phyloP scores from a whole-genome alignment of 1,284 basidiomycete genomes.

The Neotropicomus parvogracilis region DNA sequence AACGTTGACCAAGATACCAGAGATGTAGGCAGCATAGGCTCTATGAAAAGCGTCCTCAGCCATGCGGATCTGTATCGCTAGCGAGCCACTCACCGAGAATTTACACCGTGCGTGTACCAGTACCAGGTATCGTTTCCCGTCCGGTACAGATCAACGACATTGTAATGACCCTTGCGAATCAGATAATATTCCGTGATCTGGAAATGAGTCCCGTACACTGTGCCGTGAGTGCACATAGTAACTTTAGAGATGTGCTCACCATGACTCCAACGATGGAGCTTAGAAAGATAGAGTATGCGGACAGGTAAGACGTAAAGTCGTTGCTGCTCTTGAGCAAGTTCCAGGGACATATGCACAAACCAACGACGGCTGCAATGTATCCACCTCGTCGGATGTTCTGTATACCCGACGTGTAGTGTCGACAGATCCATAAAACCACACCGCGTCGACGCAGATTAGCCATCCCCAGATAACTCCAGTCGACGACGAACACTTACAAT shows the following conservation, averaged over 20 bases:
- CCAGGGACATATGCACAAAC: conserved; percentile 78
- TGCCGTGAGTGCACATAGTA: conserved; percentile 1
- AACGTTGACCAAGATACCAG: conserved; percentile 80
- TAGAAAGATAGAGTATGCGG: conserved; percentile 79
- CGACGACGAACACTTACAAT: conserved; percentile 45
- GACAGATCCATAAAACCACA: conserved; percentile 3
- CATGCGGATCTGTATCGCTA: neutral
- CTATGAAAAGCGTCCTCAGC: conserved; percentile 32
- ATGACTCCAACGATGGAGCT: conserved; percentile 83
- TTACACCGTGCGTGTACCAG: conserved; percentile 73
- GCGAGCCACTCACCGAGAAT: conserved; percentile 49
- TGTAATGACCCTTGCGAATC: conserved; percentile 69
- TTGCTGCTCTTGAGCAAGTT: conserved; percentile 74
- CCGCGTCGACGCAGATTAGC: neutral
- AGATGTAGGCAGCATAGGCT: conserved; percentile 68
- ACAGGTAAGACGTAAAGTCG: conserved; percentile 80
- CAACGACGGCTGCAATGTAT: conserved; percentile 73
- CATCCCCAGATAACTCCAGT: neutral
- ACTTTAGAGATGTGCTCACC: conserved; percentile 35
- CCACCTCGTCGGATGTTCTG: conserved; percentile 83
- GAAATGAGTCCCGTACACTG: neutral
- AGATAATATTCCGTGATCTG: conserved; percentile 80
- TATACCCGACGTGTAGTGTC: neutral
- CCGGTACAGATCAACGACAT: conserved; percentile 70
- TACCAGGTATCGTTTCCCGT: conserved; percentile 62